Base-by-base conservation (phyloP, 2,329 filamentous ascomycete genomes). In the Talaromyces sp. region DNA sequence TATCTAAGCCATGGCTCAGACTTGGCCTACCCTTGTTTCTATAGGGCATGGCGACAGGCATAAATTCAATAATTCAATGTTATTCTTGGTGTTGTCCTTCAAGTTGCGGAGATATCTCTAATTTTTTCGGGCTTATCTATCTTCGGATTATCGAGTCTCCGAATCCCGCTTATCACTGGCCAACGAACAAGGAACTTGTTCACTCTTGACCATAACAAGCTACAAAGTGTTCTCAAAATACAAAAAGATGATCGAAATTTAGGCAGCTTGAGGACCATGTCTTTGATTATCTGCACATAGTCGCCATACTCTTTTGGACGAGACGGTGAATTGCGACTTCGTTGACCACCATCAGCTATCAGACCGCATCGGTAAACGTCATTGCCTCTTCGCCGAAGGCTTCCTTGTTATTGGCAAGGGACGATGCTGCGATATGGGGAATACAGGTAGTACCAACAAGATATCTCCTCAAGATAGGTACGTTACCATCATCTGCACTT, bases 381-480 rank as follows among this genome's bases (percentile, higher is more conserved):
- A 59, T 59, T 27, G 39, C 22, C 37, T 59, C 52, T 14, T 56
- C 33, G 33, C 33, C 27, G 47, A 48, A 60, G 43, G 58, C 43
- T 14, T n/a, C 57, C 41, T 60, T 61, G 43, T 61, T 37, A 37
- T 56, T 33, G 9, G 31, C 33, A 56, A 56, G 52, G 63, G 59
- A 65, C n/a, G 37, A 65, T 65, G 64, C 59, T 65, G 24, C 70
- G 67, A 68, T 58, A 90, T 90, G 88, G 88, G 88, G 56, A 90
- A 90, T 76, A 78, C 83, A 60, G 79, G 79, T 71, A 90, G 87
- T 76, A 80, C 84, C 64, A 83, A 86, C 73, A 90, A 87, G 77
- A 86, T 90, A 67, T 89, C 88, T 39, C 85, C 87, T 72, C 93
- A 97, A 82, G 94, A 98, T 81, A 93, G 92, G 93, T 96, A 75